Percentiles rank a stretch among this genome's conserved stretches.
Conservation (phyloP, 2,329 filamentous ascomycete genomes). For the Bipolaris victoriae region DNA sequence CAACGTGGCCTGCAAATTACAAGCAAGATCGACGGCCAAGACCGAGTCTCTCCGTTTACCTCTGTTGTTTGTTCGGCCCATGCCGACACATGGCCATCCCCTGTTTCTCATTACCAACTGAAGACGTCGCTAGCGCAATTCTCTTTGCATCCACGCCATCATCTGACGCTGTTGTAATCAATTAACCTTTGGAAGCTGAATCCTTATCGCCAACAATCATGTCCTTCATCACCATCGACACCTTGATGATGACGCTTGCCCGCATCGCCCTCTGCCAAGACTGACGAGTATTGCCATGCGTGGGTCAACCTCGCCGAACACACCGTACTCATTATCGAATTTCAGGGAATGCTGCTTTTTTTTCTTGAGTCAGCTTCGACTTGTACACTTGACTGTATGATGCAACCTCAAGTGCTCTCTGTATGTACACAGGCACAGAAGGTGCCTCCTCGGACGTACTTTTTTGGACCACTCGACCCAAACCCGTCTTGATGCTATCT, state of each 20-base stretch:
- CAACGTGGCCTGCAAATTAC: conserved; percentile 13
- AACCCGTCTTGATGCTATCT: conserved; percentile 18
- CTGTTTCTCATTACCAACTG: conserved; percentile 2
- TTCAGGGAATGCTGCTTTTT: conserved; percentile 18
- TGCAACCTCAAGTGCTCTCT: conserved; percentile 9
- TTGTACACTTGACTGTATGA: conserved; percentile 12
- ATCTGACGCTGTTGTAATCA: too few species aligned
- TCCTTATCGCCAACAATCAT: too few species aligned
- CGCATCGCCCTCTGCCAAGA: conserved; percentile 28
- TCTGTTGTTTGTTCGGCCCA: conserved; percentile 4
- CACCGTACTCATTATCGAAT: conserved; percentile 28
- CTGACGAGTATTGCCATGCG: conserved; percentile 15
- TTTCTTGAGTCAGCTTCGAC: conserved; percentile 13
- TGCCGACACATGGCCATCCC: conserved; percentile 4
- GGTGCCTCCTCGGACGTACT: conserved; percentile 19
- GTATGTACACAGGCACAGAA: conserved; percentile 5
- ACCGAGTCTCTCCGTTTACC: not conserved
- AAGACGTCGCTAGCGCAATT: conserved; percentile 7
- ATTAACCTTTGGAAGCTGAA: too few species aligned
- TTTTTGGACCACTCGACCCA: conserved; percentile 23
- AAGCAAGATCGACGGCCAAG: conserved; percentile 10
- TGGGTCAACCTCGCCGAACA: conserved; percentile 41
- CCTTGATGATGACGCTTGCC: conserved; percentile 26
- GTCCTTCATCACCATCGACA: conserved; percentile 16
- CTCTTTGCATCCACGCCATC: conserved; percentile 11